Evolutionary conservation across 306 rosid genomes (phyloP).

Genomic region (Vigna angularis): DNA sequence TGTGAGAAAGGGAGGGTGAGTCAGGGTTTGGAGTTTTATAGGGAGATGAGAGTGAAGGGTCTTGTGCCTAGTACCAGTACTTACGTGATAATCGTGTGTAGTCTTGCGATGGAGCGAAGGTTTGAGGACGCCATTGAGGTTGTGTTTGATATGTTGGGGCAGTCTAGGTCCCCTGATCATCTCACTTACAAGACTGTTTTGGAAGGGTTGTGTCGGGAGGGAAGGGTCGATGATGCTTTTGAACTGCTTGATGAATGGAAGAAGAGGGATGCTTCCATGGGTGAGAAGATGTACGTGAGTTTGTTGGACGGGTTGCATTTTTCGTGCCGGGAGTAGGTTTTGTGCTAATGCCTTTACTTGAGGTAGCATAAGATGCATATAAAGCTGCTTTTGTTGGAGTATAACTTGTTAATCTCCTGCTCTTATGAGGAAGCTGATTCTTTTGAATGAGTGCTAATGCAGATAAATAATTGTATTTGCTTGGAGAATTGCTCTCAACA

Average conservation of each 20-base stretch:
- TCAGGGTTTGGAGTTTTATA: conserved; percentile 73
- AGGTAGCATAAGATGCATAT: background rate
- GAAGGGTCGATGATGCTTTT: conserved; percentile 67
- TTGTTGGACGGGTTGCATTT: conserved; percentile 71
- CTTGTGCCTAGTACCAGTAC: conserved; percentile 72
- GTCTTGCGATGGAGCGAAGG: conserved; percentile 68
- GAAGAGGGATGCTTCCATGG: conserved; percentile 63
- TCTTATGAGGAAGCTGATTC: background rate
- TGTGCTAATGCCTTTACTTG: background rate
- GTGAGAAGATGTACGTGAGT: conserved; percentile 58
- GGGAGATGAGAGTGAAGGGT: conserved; percentile 72
- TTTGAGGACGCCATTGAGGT: conserved; percentile 75
- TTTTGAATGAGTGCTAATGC: background rate
- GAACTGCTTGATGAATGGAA: conserved; percentile 74
- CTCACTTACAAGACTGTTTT: conserved; percentile 81
- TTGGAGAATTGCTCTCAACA: conserved; percentile 12
- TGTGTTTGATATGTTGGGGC: conserved; percentile 74
- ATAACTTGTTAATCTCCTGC: conserved; percentile 12
- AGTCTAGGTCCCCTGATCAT: conserved; percentile 75
- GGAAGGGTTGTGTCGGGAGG: conserved; percentile 80
- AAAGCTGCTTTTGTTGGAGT: conserved; percentile 8
- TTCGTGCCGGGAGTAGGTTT: conserved; percentile 43
- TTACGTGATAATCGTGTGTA: conserved; percentile 69
- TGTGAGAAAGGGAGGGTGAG: conserved; percentile 94
- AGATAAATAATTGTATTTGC: conserved; percentile 13